Conservation (phyloP, 2,329 filamentous ascomycete species). For the Mycosphaerelloides madeirae region DNA sequence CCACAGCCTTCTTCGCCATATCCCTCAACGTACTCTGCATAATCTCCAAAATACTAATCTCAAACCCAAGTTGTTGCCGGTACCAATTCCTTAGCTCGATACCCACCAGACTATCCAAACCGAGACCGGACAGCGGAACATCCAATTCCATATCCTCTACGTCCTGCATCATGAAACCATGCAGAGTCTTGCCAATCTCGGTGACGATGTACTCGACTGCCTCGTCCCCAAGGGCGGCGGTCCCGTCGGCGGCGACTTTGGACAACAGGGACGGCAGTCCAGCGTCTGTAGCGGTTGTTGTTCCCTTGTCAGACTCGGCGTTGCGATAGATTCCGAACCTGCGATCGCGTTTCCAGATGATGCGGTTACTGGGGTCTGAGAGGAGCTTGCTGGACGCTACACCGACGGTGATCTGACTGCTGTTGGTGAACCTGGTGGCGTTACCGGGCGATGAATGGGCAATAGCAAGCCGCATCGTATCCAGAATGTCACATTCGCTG, state of each 20-base stretch:
- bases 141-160: background rate
- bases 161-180: background rate
- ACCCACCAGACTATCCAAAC: constrained; percentile 10
- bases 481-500: background rate
- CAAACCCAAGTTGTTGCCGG: background rate
- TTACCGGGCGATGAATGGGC: background rate
- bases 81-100: constrained; percentile 11
- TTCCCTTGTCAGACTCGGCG: too few species aligned
- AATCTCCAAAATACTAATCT: background rate
- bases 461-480: background rate
- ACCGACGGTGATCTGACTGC: background rate
- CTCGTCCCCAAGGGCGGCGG: too few species aligned
- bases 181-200: background rate
- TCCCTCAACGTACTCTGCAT: too few species aligned
- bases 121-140: background rate
- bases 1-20: too few species aligned
- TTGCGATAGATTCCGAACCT: background rate
- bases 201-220: too few species aligned
- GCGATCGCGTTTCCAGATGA: background rate
- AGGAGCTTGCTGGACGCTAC: background rate
- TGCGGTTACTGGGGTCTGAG: background rate
- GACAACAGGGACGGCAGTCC: too few species aligned
- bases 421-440: background rate
- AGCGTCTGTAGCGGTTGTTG: too few species aligned
- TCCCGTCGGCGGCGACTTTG: too few species aligned